Conservation (phyloP, 345 rosid genomes). For the Boechera divaricarpa region DNA sequence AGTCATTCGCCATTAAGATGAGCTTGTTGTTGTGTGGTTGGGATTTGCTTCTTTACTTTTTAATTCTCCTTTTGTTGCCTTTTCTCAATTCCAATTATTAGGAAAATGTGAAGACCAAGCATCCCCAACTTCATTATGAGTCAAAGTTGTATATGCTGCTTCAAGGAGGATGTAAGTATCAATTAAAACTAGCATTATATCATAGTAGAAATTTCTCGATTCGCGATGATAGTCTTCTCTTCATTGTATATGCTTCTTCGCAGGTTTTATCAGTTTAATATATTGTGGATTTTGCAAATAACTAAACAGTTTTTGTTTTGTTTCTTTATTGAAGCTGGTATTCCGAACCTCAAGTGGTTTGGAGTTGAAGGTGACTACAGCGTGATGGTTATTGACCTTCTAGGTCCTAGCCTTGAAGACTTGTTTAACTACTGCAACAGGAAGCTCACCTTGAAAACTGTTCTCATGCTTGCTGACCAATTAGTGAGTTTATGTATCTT, state of each 20-base stretch:
- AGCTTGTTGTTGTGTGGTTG: background rate
- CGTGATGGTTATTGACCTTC: slow-evolving; percentile 85
- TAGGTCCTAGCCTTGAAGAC: slow-evolving; percentile 93
- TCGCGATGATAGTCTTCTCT: background rate
- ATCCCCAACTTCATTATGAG: slow-evolving; percentile 89
- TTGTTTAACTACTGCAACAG: slow-evolving; percentile 82
- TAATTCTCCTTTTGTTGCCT: background rate
- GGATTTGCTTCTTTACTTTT: slow-evolving; percentile 5
- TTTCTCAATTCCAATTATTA: slow-evolving; percentile 39
- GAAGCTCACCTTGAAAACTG: slow-evolving; percentile 78
- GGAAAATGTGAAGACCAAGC: slow-evolving; percentile 88
- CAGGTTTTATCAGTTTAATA: background rate
- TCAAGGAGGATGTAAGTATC: slow-evolving; percentile 83
- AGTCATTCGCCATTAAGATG: slow-evolving; percentile 2
- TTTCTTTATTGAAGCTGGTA: slow-evolving; percentile 58
- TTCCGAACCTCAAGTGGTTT: slow-evolving; percentile 87
- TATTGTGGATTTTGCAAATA: background rate
- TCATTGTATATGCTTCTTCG: background rate
- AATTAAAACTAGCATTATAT: slow-evolving; percentile 12
- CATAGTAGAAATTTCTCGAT: background rate
- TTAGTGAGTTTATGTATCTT: slow-evolving; percentile 54
- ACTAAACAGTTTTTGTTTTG: background rate
- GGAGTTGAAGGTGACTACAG: slow-evolving; percentile 83
- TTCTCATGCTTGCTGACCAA: slow-evolving; percentile 91
- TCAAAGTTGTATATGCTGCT: slow-evolving; percentile 84